Base-by-base conservation (phyloP, 1,139 yeast species). In the Suhomyces taliae region DNA sequence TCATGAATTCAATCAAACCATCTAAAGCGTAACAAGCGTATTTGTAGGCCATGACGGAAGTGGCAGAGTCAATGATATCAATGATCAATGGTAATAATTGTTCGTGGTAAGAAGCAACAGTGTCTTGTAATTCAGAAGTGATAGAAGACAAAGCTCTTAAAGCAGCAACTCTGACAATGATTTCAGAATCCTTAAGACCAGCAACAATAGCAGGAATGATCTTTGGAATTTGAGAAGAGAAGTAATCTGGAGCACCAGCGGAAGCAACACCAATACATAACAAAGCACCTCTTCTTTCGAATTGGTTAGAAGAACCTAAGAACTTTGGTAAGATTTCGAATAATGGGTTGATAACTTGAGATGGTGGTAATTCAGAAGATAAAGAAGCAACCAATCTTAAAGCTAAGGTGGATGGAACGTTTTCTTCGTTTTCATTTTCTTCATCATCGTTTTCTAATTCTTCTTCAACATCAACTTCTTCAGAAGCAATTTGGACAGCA, bases 231-330 rank as follows among this genome's bases (percentile, higher is more conserved):
- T 90, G 95, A 45, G 86, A 78, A 43, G 91, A 81, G 59, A 88
- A 80, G 68, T 78, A 91, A 64, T 93, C 99, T 53, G 98, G 98
- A 39, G 98, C 93, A 64, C 99, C 99, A 54, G 87, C 82, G 44
- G 89, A 87, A 45, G 95, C 83, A 48, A 85, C 90, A 57, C 95
- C 91, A 53, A 93, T 75, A 37, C 95, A 81, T 60, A 89, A 75
- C 51, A 90, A 78, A 48, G 87, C 95, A 53, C 96, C 97, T 70
- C 97, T 85, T 74, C 96, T 85, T 70, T 87, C 90, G 55, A 82
- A 86, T 51, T 80, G 79, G 64, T 87, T 82, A 26, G 82, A 55
- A 15, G 96, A 85, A 37, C 66, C 43, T 55, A 88, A 75, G 76
- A 87, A 74, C 43, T 78, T 62, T 43, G 85, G 84, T 56, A 90